Evolutionary conservation across 2,329 filamentous ascomycete species (phyloP).

Genomic region (Cryphonectria naterciae): DNA sequence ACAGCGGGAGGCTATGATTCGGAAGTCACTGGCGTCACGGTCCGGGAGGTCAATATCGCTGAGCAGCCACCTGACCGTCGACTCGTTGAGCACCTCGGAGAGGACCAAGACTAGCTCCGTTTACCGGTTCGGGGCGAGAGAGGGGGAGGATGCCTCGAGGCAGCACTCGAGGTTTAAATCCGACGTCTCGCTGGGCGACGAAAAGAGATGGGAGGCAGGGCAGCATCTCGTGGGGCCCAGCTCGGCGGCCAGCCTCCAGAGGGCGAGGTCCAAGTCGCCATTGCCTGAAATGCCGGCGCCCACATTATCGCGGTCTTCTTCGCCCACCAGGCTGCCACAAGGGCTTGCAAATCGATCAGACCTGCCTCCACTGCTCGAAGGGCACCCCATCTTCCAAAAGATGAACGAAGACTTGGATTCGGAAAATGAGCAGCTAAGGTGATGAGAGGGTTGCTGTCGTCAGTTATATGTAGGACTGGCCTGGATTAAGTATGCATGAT

Average conservation of each 20-base stretch:
- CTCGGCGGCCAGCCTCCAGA: conserved; percentile 14
- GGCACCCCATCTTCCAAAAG: conserved; percentile 19
- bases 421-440: conserved; percentile 2
- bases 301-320: conserved; percentile 19
- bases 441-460: not conserved
- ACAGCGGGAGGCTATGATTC: conserved; percentile 46
- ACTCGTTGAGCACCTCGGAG: conserved; percentile 12
- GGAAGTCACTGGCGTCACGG: conserved; percentile 45
- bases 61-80: conserved; percentile 19
- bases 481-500: not conserved
- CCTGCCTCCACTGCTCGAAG: conserved; percentile 20
- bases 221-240: conserved; percentile 18
- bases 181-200: conserved; percentile 6
- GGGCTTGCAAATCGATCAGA: conserved; percentile 12
- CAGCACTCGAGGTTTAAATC: conserved; percentile 30
- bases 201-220: conserved; percentile 17
- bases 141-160: conserved; percentile 46
- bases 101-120: conserved; percentile 26
- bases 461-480: too few relatives aligned
- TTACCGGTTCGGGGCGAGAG: conserved; percentile 33
- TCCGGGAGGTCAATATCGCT: conserved; percentile 29
- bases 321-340: conserved; percentile 17
- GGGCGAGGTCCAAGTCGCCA: conserved; percentile 8
- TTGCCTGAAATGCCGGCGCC: conserved; percentile 20
- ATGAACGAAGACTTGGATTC: conserved; percentile 6